Percentiles rank a stretch among this genome's conserved stretches.
These are phyloP conservation scores for Carex myosuroides DNA, from an alignment of 176 grass and related monocot genomes.

Conservation along the genomic window DNA sequence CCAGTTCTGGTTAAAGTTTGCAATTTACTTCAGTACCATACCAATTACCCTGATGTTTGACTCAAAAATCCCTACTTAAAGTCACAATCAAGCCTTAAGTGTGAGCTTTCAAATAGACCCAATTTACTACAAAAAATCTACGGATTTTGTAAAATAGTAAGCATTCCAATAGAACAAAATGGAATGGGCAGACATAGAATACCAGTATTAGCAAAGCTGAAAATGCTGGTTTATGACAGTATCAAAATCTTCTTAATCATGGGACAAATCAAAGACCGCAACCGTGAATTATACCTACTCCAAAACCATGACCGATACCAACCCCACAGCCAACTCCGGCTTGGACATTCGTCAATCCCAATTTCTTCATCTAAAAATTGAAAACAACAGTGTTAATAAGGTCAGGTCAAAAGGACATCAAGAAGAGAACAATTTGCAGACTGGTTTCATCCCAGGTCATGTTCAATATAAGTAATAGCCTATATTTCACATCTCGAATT, in stretches of 20 bases:
- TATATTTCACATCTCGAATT: neutral
- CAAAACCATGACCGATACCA: conserved; percentile 88
- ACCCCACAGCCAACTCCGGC: conserved; percentile 84
- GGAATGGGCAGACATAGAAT: neutral
- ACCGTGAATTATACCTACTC: conserved; percentile 54
- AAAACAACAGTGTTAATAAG: neutral
- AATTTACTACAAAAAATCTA: neutral
- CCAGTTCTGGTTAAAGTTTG: neutral
- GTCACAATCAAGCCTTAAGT: neutral
- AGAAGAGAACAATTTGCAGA: neutral
- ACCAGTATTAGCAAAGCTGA: neutral
- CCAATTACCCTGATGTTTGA: neutral
- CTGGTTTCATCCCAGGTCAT: neutral
- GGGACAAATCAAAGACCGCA: neutral
- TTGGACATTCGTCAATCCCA: conserved; percentile 73
- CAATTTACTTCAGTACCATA: conserved; percentile 13
- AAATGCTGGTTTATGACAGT: conserved; percentile 12
- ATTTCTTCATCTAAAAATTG: conserved; percentile 53
- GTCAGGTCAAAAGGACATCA: conserved; percentile 8
- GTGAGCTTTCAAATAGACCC: neutral
- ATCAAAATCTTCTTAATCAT: conserved; percentile 9
- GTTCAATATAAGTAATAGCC: neutral
- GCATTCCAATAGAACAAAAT: neutral
- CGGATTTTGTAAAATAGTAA: conserved; percentile 4
- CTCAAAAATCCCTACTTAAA: neutral